These are phyloP conservation scores for Crithidia bombi DNA, from an alignment of 208 protist species.

Conservation along the genomic window DNA sequence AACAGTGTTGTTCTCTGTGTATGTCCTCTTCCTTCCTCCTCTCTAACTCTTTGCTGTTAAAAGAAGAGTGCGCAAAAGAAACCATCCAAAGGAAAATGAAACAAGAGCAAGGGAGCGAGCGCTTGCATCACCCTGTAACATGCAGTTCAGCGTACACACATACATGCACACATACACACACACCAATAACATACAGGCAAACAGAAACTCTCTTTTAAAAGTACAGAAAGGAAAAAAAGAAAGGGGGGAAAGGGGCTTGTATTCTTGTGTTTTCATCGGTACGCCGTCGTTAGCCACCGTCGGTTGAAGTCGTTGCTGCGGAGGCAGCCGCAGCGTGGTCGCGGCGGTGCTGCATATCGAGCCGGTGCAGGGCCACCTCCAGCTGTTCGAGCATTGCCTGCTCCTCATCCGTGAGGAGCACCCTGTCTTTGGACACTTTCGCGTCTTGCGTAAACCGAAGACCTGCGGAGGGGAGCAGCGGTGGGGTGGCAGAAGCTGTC, in stretches of 20 bases:
- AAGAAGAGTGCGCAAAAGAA: neutral
- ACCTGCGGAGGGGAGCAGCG: neutral
- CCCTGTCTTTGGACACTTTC: constrained; percentile 3
- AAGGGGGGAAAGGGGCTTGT: no score
- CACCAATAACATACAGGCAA: neutral
- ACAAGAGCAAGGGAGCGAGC: neutral
- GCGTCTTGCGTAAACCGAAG: neutral
- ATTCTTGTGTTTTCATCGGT: no score
- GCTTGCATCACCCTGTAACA: neutral
- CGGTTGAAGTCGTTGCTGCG: neutral
- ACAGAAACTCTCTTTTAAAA: neutral
- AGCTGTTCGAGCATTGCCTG: constrained; percentile 30
- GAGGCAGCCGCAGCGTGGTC: constrained; percentile 12
- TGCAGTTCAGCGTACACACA: neutral
- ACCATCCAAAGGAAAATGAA: neutral
- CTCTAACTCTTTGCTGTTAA: no score
- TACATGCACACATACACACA: constrained; percentile 3
- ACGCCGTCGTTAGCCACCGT: no score
- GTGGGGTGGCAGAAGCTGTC: neutral
- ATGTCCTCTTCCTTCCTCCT: no score
- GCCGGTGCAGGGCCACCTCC: constrained; percentile 21
- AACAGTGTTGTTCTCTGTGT: no score
- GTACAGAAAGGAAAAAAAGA: neutral
- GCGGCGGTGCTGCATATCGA: constrained; percentile 23
- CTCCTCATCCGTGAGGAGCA: constrained; percentile 28